phyloP scores from a whole-genome alignment of 129 eudicot genomes.

The Pseudognaphalium luteoalbum region DNA sequence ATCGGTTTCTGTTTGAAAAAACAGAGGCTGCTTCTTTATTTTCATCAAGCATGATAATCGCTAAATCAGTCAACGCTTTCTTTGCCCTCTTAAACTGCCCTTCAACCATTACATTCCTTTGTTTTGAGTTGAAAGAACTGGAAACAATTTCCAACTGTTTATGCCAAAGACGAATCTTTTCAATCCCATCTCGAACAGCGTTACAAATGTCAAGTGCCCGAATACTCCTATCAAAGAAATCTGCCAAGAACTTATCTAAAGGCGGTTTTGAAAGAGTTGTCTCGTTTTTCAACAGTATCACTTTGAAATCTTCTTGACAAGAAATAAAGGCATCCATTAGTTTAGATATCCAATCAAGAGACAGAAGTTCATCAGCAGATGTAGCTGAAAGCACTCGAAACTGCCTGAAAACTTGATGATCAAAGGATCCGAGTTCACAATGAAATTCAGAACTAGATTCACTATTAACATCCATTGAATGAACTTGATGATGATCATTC shows the following conservation, averaged over 20 bases:
- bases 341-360: constrained; percentile 61
- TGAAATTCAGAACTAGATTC: constrained; percentile 35
- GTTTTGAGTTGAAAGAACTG: constrained; percentile 51
- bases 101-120: constrained; percentile 51
- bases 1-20: constrained; percentile 64
- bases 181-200: constrained; percentile 80
- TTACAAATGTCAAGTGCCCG: constrained; percentile 84
- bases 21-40: constrained; percentile 49
- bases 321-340: constrained; percentile 52
- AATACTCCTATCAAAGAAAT: constrained; percentile 60
- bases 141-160: constrained; percentile 66
- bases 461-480: constrained; percentile 52
- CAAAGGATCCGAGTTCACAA: constrained; percentile 53
- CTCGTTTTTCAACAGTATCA: constrained; percentile 42
- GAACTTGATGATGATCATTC: constrained; percentile 53
- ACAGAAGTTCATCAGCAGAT: constrained; percentile 56
- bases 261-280: constrained; percentile 58
- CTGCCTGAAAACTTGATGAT: constrained; percentile 45
- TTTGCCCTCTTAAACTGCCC: constrained; percentile 74
- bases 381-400: constrained; percentile 61
- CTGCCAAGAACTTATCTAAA: constrained; percentile 49
- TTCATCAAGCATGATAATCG: constrained; percentile 70
- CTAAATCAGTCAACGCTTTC: constrained; percentile 73
- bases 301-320: constrained; percentile 67
- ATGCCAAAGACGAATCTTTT: constrained; percentile 63